phyloP scores from a whole-genome alignment of 306 rosid genomes.

The Acacia confusa region DNA sequence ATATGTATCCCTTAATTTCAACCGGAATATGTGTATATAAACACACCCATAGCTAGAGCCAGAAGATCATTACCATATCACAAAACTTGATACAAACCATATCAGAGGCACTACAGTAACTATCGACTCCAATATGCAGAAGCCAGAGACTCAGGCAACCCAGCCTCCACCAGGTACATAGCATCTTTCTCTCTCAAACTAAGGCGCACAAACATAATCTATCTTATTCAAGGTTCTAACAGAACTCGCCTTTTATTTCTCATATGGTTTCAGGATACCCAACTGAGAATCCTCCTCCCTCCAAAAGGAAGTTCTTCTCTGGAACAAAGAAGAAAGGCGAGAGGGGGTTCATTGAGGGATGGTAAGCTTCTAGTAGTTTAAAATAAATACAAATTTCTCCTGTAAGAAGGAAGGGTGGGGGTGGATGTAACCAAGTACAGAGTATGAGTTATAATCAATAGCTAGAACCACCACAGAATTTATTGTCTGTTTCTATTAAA shows the following conservation, averaged over 20 bases:
- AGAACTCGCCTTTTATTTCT: slow-evolving; percentile 14
- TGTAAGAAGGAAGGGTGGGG: background rate
- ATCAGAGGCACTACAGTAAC: slow-evolving; percentile 11
- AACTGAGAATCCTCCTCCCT: slow-evolving; percentile 52
- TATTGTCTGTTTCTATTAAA: background rate
- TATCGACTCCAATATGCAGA: slow-evolving; percentile 48
- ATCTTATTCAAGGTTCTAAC: background rate
- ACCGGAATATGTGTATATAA: background rate
- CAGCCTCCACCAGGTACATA: slow-evolving; percentile 61
- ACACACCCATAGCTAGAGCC: background rate
- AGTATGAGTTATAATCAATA: background rate
- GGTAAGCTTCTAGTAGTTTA: slow-evolving; percentile 44
- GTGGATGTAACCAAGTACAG: background rate
- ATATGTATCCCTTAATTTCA: background rate
- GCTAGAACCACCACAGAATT: background rate
- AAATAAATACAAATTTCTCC: background rate
- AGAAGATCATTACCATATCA: slow-evolving; percentile 26
- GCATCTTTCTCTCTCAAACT: background rate
- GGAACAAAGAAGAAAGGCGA: slow-evolving; percentile 64
- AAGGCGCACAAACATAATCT: background rate
- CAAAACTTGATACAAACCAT: slow-evolving; percentile 4
- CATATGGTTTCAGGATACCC: slow-evolving; percentile 66
- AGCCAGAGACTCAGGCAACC: slow-evolving; percentile 42
- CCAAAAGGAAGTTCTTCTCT: slow-evolving; percentile 40
- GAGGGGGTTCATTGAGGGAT: slow-evolving; percentile 81